These are phyloP conservation scores for Phaeolepiota aurea DNA, from an alignment of 768 basidiomycete species.

Conservation along the genomic window DNA sequence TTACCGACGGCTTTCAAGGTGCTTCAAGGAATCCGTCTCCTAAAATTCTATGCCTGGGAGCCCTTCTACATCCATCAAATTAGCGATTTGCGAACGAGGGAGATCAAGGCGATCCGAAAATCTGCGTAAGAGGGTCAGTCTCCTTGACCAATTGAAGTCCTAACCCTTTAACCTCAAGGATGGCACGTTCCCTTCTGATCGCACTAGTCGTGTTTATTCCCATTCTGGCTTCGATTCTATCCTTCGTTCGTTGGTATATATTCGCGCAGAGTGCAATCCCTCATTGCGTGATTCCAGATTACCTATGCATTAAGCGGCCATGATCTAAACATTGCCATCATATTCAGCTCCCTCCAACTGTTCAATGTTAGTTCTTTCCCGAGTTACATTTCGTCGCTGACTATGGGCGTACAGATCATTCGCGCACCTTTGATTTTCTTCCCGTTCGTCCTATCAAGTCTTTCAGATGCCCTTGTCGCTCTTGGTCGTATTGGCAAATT, in stretches of 20 bases:
- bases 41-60: constrained; percentile 62
- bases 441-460: constrained; percentile 23
- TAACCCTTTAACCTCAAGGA: no score
- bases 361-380: constrained; percentile 36
- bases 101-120: constrained; percentile 29
- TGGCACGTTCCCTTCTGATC: constrained; percentile 29
- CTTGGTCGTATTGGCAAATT: constrained; percentile 38
- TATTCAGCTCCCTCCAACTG: constrained; percentile 50
- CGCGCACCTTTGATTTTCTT: background rate
- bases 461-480: constrained; percentile 45
- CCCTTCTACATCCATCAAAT: constrained; percentile 37
- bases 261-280: background rate
- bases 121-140: constrained; percentile 31
- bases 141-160: no score
- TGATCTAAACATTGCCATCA: constrained; percentile 39
- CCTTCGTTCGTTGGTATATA: constrained; percentile 31
- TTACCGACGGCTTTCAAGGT: no score
- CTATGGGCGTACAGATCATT: background rate
- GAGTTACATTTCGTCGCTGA: no score
- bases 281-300: constrained; percentile 27
- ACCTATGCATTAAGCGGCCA: constrained; percentile 55
- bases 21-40: constrained; percentile 56
- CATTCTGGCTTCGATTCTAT: constrained; percentile 37
- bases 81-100: constrained; percentile 25
- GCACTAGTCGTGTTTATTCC: constrained; percentile 43